Evolutionary conservation across 1,139 yeast species (phyloP), one percentile per base, ranked within the genome.

Genomic region (Taphrina populina): DNA sequence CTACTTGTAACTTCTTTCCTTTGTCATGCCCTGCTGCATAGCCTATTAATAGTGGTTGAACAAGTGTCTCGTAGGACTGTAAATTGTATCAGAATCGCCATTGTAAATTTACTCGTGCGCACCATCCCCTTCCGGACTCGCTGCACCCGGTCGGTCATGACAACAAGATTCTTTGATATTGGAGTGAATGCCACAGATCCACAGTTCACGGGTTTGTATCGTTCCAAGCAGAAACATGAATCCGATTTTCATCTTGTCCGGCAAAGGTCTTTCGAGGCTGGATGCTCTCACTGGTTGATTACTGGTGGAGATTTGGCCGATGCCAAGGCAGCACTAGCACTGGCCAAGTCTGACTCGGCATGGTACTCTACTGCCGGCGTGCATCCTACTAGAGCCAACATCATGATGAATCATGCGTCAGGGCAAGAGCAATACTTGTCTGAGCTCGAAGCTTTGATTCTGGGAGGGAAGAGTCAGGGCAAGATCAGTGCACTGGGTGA

Each of bases 301-400:
- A 92, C 98, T 0, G 96, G 96, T 0, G 83, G 95, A 0, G 80
- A 84, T 1, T 72, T 88, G 8, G 64, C 69, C 6, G 96, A 90
- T 65, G 80, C 92, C 19, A 61, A 63, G 29, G 66, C 69, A 21
- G 78, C 83, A 0, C 63, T 80, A 3, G 72, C 72, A 15, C 61
- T 82, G 32, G 76, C 78, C 17, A 63, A 67, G 33, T 58, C 57
- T 33, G 63, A 65, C 73, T 37, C 20, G 58, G 24, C 19, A 5
- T 27, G 26, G 67, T 44, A 72, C 61, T 80, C 86, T 13, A 92
- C 98, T 0, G 92, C 83, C 1, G 98, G 98, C 8, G 95, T 90
- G 1, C 98, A 92, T 70, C 98, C 98, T 11, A 54, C 58, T 17
- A 59, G 53, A 26, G 57, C 59, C 1, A 33, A 53, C 15, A 30